Evolutionary conservation across 2,329 filamentous ascomycete species (phyloP).

Genomic region (Beauveria sp.): DNA sequence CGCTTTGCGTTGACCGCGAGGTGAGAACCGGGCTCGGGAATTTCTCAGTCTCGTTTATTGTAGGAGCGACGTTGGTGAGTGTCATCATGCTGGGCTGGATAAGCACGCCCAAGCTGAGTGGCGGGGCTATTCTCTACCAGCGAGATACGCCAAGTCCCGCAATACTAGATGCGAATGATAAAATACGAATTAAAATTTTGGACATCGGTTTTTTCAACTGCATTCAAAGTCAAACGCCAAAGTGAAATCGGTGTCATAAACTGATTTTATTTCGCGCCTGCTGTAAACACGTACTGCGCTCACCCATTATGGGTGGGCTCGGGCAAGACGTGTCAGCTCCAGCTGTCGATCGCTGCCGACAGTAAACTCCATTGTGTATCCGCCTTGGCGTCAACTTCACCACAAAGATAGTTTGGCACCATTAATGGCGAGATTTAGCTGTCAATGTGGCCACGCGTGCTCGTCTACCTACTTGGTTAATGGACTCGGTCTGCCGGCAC

Average conservation of each 20-base stretch:
- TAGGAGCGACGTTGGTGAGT: not conserved
- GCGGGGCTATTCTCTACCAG: not conserved
- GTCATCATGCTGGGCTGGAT: not conserved
- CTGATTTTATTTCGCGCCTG: not conserved
- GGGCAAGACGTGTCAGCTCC: not conserved
- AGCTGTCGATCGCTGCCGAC: not conserved
- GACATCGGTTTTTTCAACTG: too few relatives aligned
- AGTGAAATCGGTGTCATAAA: not conserved
- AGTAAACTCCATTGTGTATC: not conserved
- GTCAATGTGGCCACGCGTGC: not conserved
- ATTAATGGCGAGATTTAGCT: not conserved
- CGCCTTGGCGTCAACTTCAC: not conserved
- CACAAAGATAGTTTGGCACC: not conserved
- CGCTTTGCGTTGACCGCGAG: not conserved
- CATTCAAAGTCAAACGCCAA: too few relatives aligned
- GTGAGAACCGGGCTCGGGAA: not conserved
- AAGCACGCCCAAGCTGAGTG: not conserved
- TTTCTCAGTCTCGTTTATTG: not conserved
- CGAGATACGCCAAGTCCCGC: not conserved
- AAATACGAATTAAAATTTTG: not conserved
- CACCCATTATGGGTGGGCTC: not conserved
- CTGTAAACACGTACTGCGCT: not conserved
- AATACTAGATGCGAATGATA: not conserved
- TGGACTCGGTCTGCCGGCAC: not conserved
- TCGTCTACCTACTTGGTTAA: not conserved